Conservation (phyloP, 495 filamentous ascomycete genomes). For the Penicillium coprophilum region DNA sequence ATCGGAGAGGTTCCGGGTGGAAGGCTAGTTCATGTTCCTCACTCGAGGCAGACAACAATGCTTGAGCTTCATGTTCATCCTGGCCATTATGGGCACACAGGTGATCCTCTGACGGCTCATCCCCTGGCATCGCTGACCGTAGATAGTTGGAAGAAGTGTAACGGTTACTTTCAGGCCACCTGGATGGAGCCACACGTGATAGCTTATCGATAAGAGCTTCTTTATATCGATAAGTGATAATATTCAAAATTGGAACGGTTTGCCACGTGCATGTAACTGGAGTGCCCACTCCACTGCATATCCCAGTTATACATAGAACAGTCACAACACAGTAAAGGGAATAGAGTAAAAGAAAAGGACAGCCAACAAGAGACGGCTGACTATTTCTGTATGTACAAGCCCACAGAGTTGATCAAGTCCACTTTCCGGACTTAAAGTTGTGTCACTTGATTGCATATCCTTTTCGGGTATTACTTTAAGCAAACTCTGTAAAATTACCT, state of each 20-base stretch:
- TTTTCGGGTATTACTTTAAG: no score
- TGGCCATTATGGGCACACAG: constrained; percentile 32
- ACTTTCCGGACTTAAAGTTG: no score
- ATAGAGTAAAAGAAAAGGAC: no score
- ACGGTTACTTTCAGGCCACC: constrained; percentile 9
- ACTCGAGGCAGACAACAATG: constrained; percentile 28
- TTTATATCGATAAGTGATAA: constrained; percentile 7
- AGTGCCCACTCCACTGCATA: background rate
- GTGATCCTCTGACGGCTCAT: constrained; percentile 37
- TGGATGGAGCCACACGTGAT: constrained; percentile 11
- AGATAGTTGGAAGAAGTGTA: constrained; percentile 5
- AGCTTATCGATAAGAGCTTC: background rate
- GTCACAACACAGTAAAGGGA: no score
- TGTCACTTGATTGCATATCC: no score
- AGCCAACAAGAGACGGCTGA: no score
- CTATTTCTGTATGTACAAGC: no score
- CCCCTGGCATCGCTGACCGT: constrained; percentile 45
- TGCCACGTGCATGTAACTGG: background rate
- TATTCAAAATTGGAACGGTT: no score
- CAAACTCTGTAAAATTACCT: no score
- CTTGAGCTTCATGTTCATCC: constrained; percentile 31
- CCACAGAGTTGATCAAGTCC: no score
- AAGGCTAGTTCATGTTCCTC: constrained; percentile 33
- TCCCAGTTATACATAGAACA: no score
- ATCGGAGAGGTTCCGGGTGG: constrained; percentile 21